Evolutionary conservation across 2,329 filamentous ascomycete species (phyloP), one percentile per base, ranked within the genome.

Genomic region (Colletotrichum navitas): DNA sequence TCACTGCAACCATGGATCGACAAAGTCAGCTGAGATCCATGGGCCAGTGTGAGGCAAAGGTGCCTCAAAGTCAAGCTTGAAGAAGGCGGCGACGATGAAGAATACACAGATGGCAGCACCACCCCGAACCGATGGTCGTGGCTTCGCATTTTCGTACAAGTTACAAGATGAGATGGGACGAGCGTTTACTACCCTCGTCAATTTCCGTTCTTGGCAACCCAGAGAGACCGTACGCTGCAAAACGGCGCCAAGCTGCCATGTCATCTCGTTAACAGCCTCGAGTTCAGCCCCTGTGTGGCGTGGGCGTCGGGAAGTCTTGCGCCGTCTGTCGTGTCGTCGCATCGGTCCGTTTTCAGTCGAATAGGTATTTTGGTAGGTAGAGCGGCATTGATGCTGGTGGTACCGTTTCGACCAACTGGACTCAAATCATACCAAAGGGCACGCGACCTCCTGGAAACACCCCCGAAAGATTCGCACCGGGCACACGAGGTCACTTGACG

Each of bases 11-110:
- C 39, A 49, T 24, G 26, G 56, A 67, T 67, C 41, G 41, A 32
- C 63, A 34, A 43, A 16, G 32, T 56, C 68, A 67, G 41, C 63
- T 56, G 63, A 56, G 63, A 67, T 18, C 14, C 43, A n/a, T 45
- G 21, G 10, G 4, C 54, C 41, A 34, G 63, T 29, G 36, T 39
- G 26, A 39, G 29, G 54, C 52, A 45, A 16, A 59, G 61, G 34
- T 36, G 8, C 36, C 24, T 45, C 3, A 6, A n/a, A 60, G 62
- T 63, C 59, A 54, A 54, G 62, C 62, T 69, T 10, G 18, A 43
- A 18, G 43, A 56, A 12, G 24, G 24, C 47, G n/a, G 24, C 45
- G 11, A 49, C 11, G 11, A 26, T n/a, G 5, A 49, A 16, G 41
- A 21, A 21, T 43, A 45, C 24, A 7, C 10, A 3, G 1, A 49